phyloP scores from a whole-genome alignment of 2,329 filamentous ascomycete species.

The Sclerotinia glacialis region DNA sequence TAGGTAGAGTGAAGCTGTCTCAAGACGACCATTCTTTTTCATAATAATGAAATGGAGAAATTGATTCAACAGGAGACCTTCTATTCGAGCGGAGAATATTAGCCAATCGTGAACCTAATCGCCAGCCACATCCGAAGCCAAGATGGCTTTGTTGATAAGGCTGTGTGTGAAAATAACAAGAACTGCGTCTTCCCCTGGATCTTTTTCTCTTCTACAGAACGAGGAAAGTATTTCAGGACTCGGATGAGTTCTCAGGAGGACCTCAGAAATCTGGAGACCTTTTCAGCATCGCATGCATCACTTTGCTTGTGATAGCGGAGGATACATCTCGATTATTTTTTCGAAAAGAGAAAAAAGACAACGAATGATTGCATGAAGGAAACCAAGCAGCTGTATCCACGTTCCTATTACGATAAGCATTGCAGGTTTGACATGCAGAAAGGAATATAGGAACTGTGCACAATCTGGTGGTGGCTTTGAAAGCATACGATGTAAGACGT shows the following conservation, averaged over 20 bases:
- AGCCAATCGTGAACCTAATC: neutral
- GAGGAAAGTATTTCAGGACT: neutral
- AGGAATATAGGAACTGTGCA: conserved; percentile 1
- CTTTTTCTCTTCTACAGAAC: too few relatives aligned
- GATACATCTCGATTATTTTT: neutral
- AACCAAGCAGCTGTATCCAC: conserved; percentile 17
- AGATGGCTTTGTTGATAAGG: conserved; percentile 12
- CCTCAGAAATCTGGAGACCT: neutral
- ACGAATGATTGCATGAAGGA: conserved; percentile 14
- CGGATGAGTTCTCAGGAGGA: neutral
- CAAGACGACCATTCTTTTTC: neutral
- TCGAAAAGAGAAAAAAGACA: conserved; percentile 1
- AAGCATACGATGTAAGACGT: neutral
- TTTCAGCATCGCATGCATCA: neutral
- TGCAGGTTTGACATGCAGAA: neutral
- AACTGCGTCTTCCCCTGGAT: too few relatives aligned
- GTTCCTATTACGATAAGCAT: conserved; percentile 13
- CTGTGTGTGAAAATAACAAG: neutral
- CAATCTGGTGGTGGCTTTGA: conserved; percentile 1
- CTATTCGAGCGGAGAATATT: conserved; percentile 2
- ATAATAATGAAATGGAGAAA: neutral
- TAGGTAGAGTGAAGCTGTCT: neutral
- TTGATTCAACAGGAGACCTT: neutral
- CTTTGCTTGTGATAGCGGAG: neutral
- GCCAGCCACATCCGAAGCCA: conserved; percentile 3